These are phyloP conservation scores for Microthlaspi erraticum DNA, from an alignment of 345 rosid genomes.

Conservation along the genomic window DNA sequence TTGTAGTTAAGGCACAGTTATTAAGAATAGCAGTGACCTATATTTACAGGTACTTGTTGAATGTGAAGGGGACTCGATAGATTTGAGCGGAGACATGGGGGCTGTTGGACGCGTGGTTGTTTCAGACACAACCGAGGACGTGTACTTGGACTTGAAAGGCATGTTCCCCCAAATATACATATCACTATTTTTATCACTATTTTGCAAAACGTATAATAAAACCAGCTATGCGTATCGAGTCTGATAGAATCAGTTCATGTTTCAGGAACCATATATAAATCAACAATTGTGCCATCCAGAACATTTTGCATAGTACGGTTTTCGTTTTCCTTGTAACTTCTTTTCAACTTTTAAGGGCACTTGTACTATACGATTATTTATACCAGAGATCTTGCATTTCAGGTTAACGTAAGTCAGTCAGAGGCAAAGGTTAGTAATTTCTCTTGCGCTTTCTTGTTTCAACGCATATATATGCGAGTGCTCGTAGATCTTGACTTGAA, in stretches of 20 bases:
- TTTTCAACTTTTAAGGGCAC: conserved; percentile 5
- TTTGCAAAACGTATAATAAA: conserved; percentile 7
- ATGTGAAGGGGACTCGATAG: conserved; percentile 95
- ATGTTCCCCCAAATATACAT: conserved; percentile 33
- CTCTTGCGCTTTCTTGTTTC: conserved; percentile 20
- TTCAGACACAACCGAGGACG: conserved; percentile 66
- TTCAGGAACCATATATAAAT: conserved; percentile 92
- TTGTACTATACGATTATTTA: conserved; percentile 23
- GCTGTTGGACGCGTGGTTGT: conserved; percentile 90
- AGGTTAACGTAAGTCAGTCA: conserved; percentile 90
- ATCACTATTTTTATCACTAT: too few relatives aligned
- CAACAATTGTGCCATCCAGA: conserved; percentile 85
- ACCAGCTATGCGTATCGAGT: conserved; percentile 15
- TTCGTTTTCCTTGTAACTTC: conserved; percentile 23
- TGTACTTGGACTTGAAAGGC: conserved; percentile 91
- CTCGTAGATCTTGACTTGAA: conserved; percentile 7
- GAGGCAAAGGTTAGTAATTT: conserved; percentile 80
- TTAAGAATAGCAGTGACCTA: conserved; percentile 6
- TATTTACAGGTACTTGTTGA: conserved; percentile 83
- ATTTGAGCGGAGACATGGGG: conserved; percentile 96
- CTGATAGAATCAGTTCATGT: conserved; percentile 23
- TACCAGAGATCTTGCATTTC: conserved; percentile 31
- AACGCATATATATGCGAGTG: neutral
- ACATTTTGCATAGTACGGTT: conserved; percentile 84
- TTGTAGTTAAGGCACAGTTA: neutral